Evolutionary conservation across 257 asterid genomes (phyloP).

Genomic region (Solanum etuberosum): DNA sequence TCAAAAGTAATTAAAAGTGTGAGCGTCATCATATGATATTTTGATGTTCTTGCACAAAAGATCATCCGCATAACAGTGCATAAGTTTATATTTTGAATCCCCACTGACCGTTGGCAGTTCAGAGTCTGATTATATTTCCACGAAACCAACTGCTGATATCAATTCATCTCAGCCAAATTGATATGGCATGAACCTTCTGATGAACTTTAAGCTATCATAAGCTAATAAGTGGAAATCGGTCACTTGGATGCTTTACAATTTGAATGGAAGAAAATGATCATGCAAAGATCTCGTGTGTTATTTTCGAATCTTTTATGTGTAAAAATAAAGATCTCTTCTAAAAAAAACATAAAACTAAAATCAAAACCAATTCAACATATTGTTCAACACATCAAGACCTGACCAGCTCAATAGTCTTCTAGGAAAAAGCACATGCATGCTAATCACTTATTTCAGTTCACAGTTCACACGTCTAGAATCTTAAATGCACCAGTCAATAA

Average conservation of each 20-base stretch:
- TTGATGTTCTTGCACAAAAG: background rate
- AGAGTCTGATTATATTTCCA: background rate
- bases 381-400: background rate
- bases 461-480: background rate
- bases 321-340: background rate
- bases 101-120: background rate
- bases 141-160: background rate
- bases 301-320: background rate
- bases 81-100: background rate
- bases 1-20: background rate
- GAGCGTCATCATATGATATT: background rate
- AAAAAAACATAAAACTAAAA: background rate
- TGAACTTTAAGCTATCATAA: background rate
- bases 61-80: background rate
- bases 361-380: background rate
- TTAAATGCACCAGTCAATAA: background rate
- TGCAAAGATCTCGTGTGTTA: background rate
- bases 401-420: background rate
- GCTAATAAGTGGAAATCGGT: background rate
- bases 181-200: background rate
- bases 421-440: background rate
- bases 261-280: background rate
- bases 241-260: background rate
- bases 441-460: background rate
- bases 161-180: background rate